phyloP scores from a whole-genome alignment of 2,329 filamentous ascomycete genomes.

The Ceratocystis alfenasii region DNA sequence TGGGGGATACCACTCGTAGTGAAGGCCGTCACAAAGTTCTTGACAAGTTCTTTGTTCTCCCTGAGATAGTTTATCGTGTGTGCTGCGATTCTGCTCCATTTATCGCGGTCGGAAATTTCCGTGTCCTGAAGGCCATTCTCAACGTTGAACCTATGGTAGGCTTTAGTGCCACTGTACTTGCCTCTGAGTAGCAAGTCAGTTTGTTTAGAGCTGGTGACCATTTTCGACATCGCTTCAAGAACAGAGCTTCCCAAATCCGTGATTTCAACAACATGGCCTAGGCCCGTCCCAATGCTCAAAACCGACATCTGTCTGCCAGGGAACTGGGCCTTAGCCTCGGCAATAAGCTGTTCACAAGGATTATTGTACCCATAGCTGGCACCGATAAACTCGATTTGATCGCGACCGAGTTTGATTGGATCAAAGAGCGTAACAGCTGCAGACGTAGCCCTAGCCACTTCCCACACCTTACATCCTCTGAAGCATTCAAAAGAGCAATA shows the following conservation, averaged over 20 bases:
- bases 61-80: too few relatives aligned
- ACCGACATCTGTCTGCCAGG: conserved; percentile 22
- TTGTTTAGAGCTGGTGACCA: not conserved
- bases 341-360: conserved; percentile 27
- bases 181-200: too few relatives aligned
- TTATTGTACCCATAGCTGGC: conserved; percentile 29
- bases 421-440: conserved; percentile 28
- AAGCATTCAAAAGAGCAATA: conserved; percentile 23
- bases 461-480: conserved; percentile 26
- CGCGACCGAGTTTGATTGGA: conserved; percentile 26
- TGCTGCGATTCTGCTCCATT: too few relatives aligned
- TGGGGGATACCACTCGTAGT: too few relatives aligned
- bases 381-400: conserved; percentile 27
- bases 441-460: conserved; percentile 27
- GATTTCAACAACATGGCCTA: conserved; percentile 24
- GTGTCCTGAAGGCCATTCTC: too few relatives aligned
- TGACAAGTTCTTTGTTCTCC: too few relatives aligned
- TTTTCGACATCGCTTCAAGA: not conserved
- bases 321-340: conserved; percentile 26
- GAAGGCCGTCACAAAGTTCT: too few relatives aligned
- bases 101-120: too few relatives aligned
- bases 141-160: too few relatives aligned
- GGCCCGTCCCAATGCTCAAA: conserved; percentile 27
- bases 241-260: conserved; percentile 11
- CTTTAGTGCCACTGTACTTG: too few relatives aligned